A percentile compares a stretch with the other conserved stretches of the same genome.
These are phyloP conservation scores for Pseudoscleropodium purum DNA, from an alignment of 225 moss, liverwort and hornwort genomes.

Conservation along the genomic window DNA sequence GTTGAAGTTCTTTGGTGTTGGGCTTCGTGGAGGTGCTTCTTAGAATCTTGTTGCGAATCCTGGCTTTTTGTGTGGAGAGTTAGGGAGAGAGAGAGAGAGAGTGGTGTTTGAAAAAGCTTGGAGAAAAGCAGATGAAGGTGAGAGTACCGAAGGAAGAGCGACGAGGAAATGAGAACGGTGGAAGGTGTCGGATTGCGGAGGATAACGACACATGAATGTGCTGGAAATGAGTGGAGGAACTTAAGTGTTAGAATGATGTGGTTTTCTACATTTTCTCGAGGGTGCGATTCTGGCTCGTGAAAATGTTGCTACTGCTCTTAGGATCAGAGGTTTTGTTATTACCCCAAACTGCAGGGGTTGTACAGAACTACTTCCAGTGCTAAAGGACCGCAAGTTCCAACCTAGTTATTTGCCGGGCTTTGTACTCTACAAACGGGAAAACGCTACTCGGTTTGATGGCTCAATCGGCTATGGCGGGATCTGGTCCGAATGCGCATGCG, in stretches of 20 bases:
- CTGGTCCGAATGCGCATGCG: slow-evolving; percentile 31
- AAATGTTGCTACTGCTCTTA: slow-evolving; percentile 45
- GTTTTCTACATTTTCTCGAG: slow-evolving; percentile 5
- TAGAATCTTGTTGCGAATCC: slow-evolving; percentile 4
- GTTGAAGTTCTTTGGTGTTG: neutral
- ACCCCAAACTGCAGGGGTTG: slow-evolving; percentile 28
- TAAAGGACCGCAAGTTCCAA: neutral
- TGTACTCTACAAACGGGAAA: neutral
- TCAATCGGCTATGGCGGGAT: slow-evolving; percentile 53
- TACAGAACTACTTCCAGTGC: slow-evolving; percentile 3
- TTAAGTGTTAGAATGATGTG: slow-evolving; percentile 1
- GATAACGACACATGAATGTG: slow-evolving; percentile 2
- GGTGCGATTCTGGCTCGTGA: slow-evolving; percentile 18
- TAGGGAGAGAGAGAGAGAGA: neutral
- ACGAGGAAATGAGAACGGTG: neutral
- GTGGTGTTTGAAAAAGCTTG: neutral
- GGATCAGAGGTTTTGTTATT: slow-evolving; percentile 55
- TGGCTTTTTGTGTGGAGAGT: neutral
- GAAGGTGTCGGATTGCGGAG: neutral
- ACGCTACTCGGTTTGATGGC: slow-evolving; percentile 20
- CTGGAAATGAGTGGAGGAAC: neutral
- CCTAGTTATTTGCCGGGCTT: neutral
- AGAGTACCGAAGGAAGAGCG: neutral
- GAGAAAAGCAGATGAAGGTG: neutral
- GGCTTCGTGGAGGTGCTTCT: neutral